Conservation (phyloP, 2,329 filamentous ascomycete genomes). For the Alternaria ventricosa region DNA sequence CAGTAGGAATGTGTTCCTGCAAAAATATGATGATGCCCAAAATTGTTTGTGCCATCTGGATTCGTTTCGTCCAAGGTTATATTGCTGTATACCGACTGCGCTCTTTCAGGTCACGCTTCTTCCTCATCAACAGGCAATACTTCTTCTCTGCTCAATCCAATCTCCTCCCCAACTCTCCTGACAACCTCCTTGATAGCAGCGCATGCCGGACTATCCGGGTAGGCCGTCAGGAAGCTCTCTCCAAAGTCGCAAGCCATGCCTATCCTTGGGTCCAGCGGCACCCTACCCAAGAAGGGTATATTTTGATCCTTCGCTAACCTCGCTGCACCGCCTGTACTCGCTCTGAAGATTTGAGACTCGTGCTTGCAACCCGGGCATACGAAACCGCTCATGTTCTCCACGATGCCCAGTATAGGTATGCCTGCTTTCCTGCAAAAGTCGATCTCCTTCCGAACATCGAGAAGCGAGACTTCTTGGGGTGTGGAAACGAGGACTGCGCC, state of each 20-base stretch:
- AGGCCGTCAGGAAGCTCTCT: slow-evolving; percentile 95
- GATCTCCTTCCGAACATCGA: slow-evolving; percentile 96
- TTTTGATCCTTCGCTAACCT: slow-evolving; percentile 83
- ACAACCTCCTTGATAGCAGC: slow-evolving; percentile 82
- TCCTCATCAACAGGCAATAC: slow-evolving; percentile 35
- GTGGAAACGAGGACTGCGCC: slow-evolving; percentile 94
- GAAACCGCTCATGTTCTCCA: slow-evolving; percentile 98
- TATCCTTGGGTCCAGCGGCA: slow-evolving; percentile 91
- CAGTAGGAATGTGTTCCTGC: not conserved
- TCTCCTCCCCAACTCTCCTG: slow-evolving; percentile 65
- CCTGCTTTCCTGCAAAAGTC: slow-evolving; percentile 97
- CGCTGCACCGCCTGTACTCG: slow-evolving; percentile 86
- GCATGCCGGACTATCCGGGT: slow-evolving; percentile 91
- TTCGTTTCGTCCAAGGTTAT: not conserved
- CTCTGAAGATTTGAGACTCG: slow-evolving; percentile 81
- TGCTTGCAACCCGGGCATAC: slow-evolving; percentile 92
- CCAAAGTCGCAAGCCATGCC: slow-evolving; percentile 97
- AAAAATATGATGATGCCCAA: not conserved
- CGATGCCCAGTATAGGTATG: slow-evolving; percentile 84
- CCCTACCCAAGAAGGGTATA: slow-evolving; percentile 86
- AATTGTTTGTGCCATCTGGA: not conserved
- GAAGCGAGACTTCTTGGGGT: slow-evolving; percentile 88
- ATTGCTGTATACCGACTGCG: not conserved
- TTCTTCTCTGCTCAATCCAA: slow-evolving; percentile 39
- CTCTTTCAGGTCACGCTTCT: slow-evolving; percentile 1